Evolutionary conservation across 495 filamentous ascomycete genomes (phyloP).

Genomic region (Glutinoglossum americanum): DNA sequence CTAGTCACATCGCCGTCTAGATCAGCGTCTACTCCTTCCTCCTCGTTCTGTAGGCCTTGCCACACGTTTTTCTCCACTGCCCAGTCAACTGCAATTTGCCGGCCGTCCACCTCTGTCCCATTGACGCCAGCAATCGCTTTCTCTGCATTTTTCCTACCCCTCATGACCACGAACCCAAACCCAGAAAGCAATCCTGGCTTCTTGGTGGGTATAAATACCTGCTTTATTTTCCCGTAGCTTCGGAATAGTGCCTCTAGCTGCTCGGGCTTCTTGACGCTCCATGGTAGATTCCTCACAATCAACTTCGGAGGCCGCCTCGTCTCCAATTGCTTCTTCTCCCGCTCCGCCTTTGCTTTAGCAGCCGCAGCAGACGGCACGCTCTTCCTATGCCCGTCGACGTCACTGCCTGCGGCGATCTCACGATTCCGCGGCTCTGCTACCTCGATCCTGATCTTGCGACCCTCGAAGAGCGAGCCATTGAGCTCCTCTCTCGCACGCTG

Average conservation of each 20-base stretch:
- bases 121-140: constrained; percentile 69
- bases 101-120: constrained; percentile 72
- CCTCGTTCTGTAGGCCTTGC: constrained; percentile 35
- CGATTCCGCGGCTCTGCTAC: constrained; percentile 71
- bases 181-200: constrained; percentile 47
- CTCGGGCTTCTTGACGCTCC: constrained; percentile 76
- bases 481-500: constrained; percentile 55
- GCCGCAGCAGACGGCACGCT: constrained; percentile 15
- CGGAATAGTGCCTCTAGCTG: constrained; percentile 57
- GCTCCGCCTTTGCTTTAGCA: constrained; percentile 31
- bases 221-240: constrained; percentile 77
- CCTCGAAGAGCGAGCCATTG: constrained; percentile 48
- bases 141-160: constrained; percentile 78
- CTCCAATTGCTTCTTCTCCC: constrained; percentile 30
- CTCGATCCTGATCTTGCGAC: constrained; percentile 65
- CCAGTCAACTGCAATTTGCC: constrained; percentile 83
- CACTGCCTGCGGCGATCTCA: constrained; percentile 24
- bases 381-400: constrained; percentile 19
- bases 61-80: constrained; percentile 79
- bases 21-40: constrained; percentile 10
- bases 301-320: constrained; percentile 49
- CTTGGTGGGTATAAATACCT: constrained; percentile 54
- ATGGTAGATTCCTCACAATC: constrained; percentile 89
- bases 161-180: constrained; percentile 81
- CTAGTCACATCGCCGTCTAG: neutral